phyloP scores from a whole-genome alignment of 106 monocot genomes.

The Dioscorea dumetorum region DNA sequence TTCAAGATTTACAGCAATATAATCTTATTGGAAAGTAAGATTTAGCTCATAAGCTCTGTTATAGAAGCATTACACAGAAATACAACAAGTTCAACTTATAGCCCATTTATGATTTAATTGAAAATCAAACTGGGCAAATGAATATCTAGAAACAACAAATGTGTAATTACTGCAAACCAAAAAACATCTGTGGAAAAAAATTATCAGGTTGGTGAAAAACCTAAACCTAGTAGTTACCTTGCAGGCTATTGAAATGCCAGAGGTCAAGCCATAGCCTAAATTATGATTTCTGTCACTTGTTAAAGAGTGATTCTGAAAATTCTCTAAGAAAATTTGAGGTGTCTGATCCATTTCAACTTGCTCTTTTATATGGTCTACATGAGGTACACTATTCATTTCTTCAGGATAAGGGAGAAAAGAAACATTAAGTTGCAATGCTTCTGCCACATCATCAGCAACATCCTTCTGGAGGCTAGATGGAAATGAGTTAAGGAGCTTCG shows the following conservation, averaged over 20 bases:
- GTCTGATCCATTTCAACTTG: constrained; percentile 25
- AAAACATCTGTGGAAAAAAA: not conserved
- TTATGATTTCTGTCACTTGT: constrained; percentile 16
- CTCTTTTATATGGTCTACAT: constrained; percentile 5
- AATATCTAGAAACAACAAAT: not conserved
- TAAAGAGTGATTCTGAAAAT: constrained; percentile 13
- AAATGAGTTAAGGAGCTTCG: constrained; percentile 1
- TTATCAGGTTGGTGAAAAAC: not conserved
- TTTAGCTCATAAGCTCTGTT: too few relatives aligned
- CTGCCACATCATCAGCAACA: constrained; percentile 1
- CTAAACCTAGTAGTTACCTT: constrained; percentile 27
- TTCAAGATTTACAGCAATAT: too few relatives aligned
- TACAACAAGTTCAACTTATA: too few relatives aligned
- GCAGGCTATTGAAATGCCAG: constrained; percentile 10
- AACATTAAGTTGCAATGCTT: constrained; percentile 11
- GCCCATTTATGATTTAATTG: too few relatives aligned
- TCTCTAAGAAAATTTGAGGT: constrained; percentile 17
- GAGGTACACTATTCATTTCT: not conserved
- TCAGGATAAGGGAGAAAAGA: constrained; percentile 8
- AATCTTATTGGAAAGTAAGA: too few relatives aligned
- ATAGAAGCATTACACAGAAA: too few relatives aligned
- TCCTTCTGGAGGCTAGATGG: constrained; percentile 11
- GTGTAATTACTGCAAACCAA: not conserved
- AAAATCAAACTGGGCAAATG: too few relatives aligned
- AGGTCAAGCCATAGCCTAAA: constrained; percentile 9